These are phyloP conservation scores for Saxophila tyrrhenica DNA, from an alignment of 495 filamentous ascomycete genomes.

Conservation along the genomic window DNA sequence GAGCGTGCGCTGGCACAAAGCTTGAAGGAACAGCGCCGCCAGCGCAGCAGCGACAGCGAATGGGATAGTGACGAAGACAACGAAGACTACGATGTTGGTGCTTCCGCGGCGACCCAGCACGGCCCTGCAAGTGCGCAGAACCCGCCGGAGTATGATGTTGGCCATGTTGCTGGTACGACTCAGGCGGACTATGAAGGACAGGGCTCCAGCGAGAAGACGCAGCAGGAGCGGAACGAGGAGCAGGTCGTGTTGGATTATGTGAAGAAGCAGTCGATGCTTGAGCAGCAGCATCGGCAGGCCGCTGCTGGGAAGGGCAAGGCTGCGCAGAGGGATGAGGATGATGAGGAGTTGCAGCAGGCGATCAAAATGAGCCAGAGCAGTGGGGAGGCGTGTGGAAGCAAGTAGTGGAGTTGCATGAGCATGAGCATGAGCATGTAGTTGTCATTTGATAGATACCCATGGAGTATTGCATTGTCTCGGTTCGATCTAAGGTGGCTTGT, in stretches of 20 bases:
- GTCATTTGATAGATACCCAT: neutral
- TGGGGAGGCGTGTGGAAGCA: too few relatives aligned
- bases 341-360: slow-evolving; percentile 13
- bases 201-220: slow-evolving; percentile 24
- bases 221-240: slow-evolving; percentile 47
- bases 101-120: slow-evolving; percentile 21
- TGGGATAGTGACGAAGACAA: slow-evolving; percentile 31
- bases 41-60: slow-evolving; percentile 16
- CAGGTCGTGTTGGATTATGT: slow-evolving; percentile 65
- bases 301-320: slow-evolving; percentile 4
- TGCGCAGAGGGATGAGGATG: neutral
- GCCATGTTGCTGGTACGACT: slow-evolving; percentile 9
- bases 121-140: neutral
- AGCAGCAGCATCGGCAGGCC: slow-evolving; percentile 42
- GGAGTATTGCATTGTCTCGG: neutral
- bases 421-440: too few relatives aligned
- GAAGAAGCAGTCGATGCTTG: slow-evolving; percentile 63
- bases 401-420: too few relatives aligned
- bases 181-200: slow-evolving; percentile 31
- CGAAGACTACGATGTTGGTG: slow-evolving; percentile 31
- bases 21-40: slow-evolving; percentile 35
- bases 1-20: slow-evolving; percentile 49
- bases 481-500: too few relatives aligned
- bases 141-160: slow-evolving; percentile 8
- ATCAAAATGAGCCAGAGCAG: slow-evolving; percentile 11